phyloP scores from a whole-genome alignment of 352 stramenopile species.

The Globisporangium abappressorium region DNA sequence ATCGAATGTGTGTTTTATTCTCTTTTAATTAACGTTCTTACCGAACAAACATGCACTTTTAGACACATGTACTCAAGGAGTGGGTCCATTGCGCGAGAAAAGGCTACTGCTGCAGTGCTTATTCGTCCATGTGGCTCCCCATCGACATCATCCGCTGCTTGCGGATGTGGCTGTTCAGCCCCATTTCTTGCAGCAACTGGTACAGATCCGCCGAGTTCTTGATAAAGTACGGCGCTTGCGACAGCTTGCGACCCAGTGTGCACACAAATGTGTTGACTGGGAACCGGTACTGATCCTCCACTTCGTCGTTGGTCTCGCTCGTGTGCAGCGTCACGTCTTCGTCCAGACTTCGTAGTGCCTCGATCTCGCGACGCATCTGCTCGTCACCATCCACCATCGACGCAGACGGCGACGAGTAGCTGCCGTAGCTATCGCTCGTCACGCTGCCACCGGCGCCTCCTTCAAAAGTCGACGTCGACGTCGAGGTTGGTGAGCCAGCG shows the following conservation, averaged over 20 bases:
- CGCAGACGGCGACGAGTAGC: conserved; percentile 14
- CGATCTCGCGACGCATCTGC: conserved; percentile 18
- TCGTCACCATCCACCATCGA: conserved; percentile 20
- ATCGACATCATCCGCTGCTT: conserved; percentile 68
- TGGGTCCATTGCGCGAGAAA: not conserved
- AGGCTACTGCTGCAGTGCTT: not conserved
- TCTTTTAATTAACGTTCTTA: not conserved
- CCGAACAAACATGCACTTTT: not conserved
- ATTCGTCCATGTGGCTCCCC: conserved; percentile 25
- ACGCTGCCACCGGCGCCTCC: conserved; percentile 16
- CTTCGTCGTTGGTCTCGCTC: conserved; percentile 27
- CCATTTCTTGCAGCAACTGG: conserved; percentile 82
- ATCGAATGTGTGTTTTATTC: not conserved
- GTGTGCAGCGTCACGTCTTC: conserved; percentile 22
- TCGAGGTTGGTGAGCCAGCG: conserved; percentile 4
- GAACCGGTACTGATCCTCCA: conserved; percentile 61
- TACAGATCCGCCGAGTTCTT: conserved; percentile 86
- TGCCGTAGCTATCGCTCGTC: conserved; percentile 16
- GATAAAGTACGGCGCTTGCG: conserved; percentile 83
- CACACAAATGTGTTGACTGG: conserved; percentile 86
- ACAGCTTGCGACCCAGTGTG: conserved; percentile 77
- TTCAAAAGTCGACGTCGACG: conserved; percentile 8
- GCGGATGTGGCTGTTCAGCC: conserved; percentile 76
- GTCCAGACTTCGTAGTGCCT: conserved; percentile 18
- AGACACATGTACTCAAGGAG: not conserved